Evolutionary conservation across 2,329 filamentous ascomycete genomes (phyloP), one percentile per base, ranked within the genome.

Genomic region (Stemphylium beticola): DNA sequence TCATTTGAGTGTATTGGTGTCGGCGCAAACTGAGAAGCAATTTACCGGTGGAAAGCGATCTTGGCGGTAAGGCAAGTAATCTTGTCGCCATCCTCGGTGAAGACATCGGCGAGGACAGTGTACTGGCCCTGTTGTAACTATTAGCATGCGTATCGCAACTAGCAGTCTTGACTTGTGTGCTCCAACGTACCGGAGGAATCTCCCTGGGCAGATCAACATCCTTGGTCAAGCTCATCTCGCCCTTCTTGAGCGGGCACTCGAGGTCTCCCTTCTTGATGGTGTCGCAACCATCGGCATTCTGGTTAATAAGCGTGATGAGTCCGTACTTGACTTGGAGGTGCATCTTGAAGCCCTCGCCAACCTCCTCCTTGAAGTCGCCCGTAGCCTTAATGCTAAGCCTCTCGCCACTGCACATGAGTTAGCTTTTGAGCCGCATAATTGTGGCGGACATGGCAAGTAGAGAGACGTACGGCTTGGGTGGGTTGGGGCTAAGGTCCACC

Each of bases 291-390:
- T 96, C 89, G 68, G 88, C 87, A 64, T 83, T 85, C 62, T 90
- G 90, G 76, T 85, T 91, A 76, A 99, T 86, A 61, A 99, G 85
- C 50, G 87, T 90, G 76, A 99, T 97, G 63, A 96, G 82, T 57
- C 93, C 93, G 76, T 96, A 97, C 80, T 96, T 97, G 78, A 99
- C 93, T 64, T 87, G 84, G 36, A 99, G 76, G 42, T 88, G 82
- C 59, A 97, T 89, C 67, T 90, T 91, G 56, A 93, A 91, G 54
- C 92, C 93, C 54, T 92, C 75, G 50, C 87, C 84, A 61, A 99
- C 87, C 46, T 82, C 78, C 70, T 96, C 78, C 65, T 83, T 83
- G 61, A 98, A 84, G n/a, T 80, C 85, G 53, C 93, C 95, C 29
- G 79, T 82, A 41, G 93, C 95, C 61, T 86, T 85, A 79, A 99